Conservation (phyloP, 106 monocot species). For the Chionographis japonica region DNA sequence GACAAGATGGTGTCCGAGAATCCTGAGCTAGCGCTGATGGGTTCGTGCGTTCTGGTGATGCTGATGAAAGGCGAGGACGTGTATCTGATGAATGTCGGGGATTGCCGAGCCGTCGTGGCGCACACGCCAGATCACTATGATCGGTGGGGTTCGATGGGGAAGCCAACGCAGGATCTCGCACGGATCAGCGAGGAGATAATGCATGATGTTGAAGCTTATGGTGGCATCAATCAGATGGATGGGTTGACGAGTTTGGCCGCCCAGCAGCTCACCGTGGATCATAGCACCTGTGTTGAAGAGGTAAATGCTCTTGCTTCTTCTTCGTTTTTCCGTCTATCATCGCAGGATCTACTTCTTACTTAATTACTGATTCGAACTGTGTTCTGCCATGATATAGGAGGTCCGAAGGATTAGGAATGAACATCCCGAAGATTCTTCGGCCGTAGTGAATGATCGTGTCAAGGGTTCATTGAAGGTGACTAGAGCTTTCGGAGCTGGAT, state of each 20-base stretch:
- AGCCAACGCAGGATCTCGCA: slow-evolving; percentile 19
- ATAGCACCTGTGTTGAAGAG: slow-evolving; percentile 52
- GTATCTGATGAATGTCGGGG: slow-evolving; percentile 73
- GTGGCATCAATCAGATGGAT: slow-evolving; percentile 1
- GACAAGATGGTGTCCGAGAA: slow-evolving; percentile 35
- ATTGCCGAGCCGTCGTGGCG: slow-evolving; percentile 61
- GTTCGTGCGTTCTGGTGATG: slow-evolving; percentile 65
- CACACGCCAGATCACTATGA: slow-evolving; percentile 18
- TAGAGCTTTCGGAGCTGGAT: slow-evolving; percentile 59
- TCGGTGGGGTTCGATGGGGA: slow-evolving; percentile 17
- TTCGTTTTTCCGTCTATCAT: not conserved
- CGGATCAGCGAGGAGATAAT: slow-evolving; percentile 25
- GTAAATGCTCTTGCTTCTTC: slow-evolving; percentile 7
- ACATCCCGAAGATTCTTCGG: slow-evolving; percentile 30
- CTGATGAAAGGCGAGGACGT: slow-evolving; percentile 63
- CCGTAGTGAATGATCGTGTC: slow-evolving; percentile 41
- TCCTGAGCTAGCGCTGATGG: slow-evolving; percentile 68
- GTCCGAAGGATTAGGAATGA: slow-evolving; percentile 20
- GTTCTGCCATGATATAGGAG: slow-evolving; percentile 20
- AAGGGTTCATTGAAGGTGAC: slow-evolving; percentile 58
- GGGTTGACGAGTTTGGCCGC: slow-evolving; percentile 10
- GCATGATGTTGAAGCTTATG: slow-evolving; percentile 13
- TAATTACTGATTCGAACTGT: not conserved
- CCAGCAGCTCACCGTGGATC: slow-evolving; percentile 55
- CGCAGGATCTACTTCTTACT: not conserved